Evolutionary conservation across 495 filamentous ascomycete genomes (phyloP).

Genomic region (Tetracladium marchalianum): DNA sequence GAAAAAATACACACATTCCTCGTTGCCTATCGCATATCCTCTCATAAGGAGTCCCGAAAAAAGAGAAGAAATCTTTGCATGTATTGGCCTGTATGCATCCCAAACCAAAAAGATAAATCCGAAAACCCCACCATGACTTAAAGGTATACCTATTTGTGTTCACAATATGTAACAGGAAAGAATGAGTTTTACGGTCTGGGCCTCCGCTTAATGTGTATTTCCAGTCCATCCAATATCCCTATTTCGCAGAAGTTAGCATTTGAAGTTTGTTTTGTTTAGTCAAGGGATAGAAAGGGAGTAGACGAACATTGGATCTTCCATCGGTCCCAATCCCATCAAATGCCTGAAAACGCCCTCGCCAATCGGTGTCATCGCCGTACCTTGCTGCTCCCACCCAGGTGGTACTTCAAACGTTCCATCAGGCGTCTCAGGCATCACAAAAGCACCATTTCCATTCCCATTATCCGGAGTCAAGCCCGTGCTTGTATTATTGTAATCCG

Average conservation of each 20-base stretch:
- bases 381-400: slow-evolving; percentile 25
- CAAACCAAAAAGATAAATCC: too few species aligned
- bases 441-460: slow-evolving; percentile 23
- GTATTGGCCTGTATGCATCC: too few species aligned
- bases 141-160: too few species aligned
- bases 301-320: slow-evolving; percentile 18
- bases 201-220: too few species aligned
- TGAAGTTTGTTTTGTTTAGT: not conserved
- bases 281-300: not conserved
- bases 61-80: too few species aligned
- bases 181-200: too few species aligned
- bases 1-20: too few species aligned
- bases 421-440: slow-evolving; percentile 24
- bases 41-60: too few species aligned
- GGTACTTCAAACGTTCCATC: slow-evolving; percentile 28
- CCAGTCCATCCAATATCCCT: slow-evolving; percentile 6
- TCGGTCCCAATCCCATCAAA: slow-evolving; percentile 27
- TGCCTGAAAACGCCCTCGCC: slow-evolving; percentile 37
- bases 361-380: slow-evolving; percentile 35
- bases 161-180: too few species aligned
- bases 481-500: slow-evolving; percentile 13
- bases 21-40: too few species aligned
- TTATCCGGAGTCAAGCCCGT: slow-evolving; percentile 16
- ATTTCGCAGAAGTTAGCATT: not conserved
- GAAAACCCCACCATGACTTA: too few species aligned